Evolutionary conservation across 495 filamentous ascomycete genomes (phyloP).

Genomic region (Neurospora tetraspora): DNA sequence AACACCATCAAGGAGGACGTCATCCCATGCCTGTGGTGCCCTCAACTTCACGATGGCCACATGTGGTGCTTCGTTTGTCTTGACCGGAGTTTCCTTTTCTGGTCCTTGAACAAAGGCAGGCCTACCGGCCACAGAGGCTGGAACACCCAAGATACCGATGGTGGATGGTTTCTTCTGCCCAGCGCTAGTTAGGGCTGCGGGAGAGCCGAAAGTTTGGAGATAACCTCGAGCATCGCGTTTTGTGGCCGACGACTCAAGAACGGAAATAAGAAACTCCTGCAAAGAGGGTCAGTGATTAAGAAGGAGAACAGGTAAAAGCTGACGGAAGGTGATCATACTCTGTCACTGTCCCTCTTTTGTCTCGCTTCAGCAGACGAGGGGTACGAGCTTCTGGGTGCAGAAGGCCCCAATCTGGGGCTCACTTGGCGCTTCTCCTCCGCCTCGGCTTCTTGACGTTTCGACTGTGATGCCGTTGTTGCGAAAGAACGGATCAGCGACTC

Average conservation of each 20-base stretch:
- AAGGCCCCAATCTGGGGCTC: neutral
- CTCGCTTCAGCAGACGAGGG: slow-evolving; percentile 32
- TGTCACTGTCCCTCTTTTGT: slow-evolving; percentile 32
- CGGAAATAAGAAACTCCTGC: slow-evolving; percentile 73
- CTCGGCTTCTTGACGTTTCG: neutral
- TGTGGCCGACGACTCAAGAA: slow-evolving; percentile 75
- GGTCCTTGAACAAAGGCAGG: slow-evolving; percentile 27
- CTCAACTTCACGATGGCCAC: slow-evolving; percentile 80
- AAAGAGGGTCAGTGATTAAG: slow-evolving; percentile 6
- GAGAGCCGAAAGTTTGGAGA: slow-evolving; percentile 62
- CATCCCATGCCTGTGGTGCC: slow-evolving; percentile 56
- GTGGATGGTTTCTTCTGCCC: slow-evolving; percentile 5
- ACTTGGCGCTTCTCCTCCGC: neutral
- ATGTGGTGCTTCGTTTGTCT: slow-evolving; percentile 49
- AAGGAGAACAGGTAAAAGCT: neutral
- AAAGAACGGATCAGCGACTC: neutral
- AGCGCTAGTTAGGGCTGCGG: neutral
- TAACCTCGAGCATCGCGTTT: slow-evolving; percentile 87
- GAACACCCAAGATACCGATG: slow-evolving; percentile 20
- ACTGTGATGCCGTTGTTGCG: neutral
- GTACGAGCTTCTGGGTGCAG: slow-evolving; percentile 11
- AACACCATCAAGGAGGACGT: slow-evolving; percentile 60
- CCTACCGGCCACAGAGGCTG: slow-evolving; percentile 19
- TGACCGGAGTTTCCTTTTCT: slow-evolving; percentile 15
- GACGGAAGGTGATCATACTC: slow-evolving; percentile 16